These are phyloP conservation scores for Marasmius fiardii DNA, from an alignment of 1,284 basidiomycete species.

Conservation along the genomic window DNA sequence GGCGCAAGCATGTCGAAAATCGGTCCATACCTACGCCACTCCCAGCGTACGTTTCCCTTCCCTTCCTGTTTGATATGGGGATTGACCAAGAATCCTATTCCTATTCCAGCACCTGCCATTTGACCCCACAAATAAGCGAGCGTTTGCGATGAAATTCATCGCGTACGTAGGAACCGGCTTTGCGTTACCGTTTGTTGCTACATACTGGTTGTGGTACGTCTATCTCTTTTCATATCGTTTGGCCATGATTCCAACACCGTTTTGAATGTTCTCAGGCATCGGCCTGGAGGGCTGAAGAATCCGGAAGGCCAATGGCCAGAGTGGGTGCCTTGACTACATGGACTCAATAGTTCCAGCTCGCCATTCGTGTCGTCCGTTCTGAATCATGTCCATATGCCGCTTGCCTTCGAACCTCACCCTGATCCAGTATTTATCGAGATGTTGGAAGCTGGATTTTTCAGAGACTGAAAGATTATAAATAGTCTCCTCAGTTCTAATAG, in stretches of 20 bases:
- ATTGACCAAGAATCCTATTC: not conserved
- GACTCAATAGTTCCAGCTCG: not conserved
- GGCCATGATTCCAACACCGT: too few species aligned
- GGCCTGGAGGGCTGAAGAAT: slow-evolving; percentile 10
- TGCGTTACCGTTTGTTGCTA: slow-evolving; percentile 30
- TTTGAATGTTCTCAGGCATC: not conserved
- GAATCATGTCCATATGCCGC: not conserved
- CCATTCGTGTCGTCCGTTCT: too few species aligned
- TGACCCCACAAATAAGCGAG: slow-evolving; percentile 23
- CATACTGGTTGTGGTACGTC: slow-evolving; percentile 27
- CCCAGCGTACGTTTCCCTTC: too few species aligned
- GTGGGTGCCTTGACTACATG: not conserved
- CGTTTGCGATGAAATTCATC: slow-evolving; percentile 25
- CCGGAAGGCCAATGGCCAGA: not conserved
- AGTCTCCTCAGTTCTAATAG: too few species aligned
- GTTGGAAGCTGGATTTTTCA: not conserved
- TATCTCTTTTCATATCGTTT: too few species aligned
- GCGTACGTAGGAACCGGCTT: slow-evolving; percentile 29
- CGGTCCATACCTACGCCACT: too few species aligned
- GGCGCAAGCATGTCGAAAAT: too few species aligned
- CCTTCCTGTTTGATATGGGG: too few species aligned
- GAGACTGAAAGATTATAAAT: not conserved
- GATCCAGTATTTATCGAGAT: not conserved
- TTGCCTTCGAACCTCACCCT: not conserved
- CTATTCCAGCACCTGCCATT: slow-evolving; percentile 26